phyloP scores from a whole-genome alignment of 1,284 basidiomycete species.

The Hypsizygus ulmarius region DNA sequence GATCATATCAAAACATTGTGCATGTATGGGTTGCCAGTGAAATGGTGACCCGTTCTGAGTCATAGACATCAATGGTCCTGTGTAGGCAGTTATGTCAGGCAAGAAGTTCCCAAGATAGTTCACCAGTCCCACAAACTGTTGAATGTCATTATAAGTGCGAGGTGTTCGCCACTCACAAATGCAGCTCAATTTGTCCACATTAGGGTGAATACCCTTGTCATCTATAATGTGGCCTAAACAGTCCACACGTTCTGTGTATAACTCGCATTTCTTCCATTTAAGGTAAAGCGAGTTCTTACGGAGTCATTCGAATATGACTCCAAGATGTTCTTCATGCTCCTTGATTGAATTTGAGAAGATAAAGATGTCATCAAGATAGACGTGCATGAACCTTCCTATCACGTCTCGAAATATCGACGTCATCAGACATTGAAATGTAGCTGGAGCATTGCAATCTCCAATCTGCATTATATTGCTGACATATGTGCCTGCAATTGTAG shows the following conservation, averaged over 20 bases:
- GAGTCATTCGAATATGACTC: slow-evolving; percentile 18
- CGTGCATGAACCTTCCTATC: slow-evolving; percentile 26
- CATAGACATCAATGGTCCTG: slow-evolving; percentile 27
- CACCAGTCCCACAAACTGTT: slow-evolving; percentile 38
- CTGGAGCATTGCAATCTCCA: slow-evolving; percentile 31
- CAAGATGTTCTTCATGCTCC: slow-evolving; percentile 25
- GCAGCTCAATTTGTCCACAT: too few species aligned
- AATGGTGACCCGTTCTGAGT: slow-evolving; percentile 28
- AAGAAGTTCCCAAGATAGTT: slow-evolving; percentile 40
- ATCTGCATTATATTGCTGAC: slow-evolving; percentile 29
- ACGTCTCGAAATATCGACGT: slow-evolving; percentile 24
- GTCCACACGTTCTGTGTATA: slow-evolving; percentile 29
- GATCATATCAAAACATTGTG: slow-evolving; percentile 34
- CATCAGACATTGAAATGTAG: slow-evolving; percentile 26
- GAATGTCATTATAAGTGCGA: slow-evolving; percentile 34
- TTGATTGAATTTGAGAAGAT: slow-evolving; percentile 30
- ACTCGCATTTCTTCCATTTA: slow-evolving; percentile 29
- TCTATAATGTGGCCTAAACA: slow-evolving; percentile 33
- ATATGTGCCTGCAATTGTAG: slow-evolving; percentile 26
- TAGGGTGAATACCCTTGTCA: slow-evolving; percentile 24
- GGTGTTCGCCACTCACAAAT: too few species aligned
- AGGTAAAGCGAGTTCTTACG: slow-evolving; percentile 21
- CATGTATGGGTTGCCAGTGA: slow-evolving; percentile 30
- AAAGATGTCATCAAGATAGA: slow-evolving; percentile 40
- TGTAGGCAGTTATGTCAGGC: slow-evolving; percentile 34